Evolutionary conservation across 805 yeast genomes (phyloP).

Genomic region (Wickerhamiella shivajii): DNA sequence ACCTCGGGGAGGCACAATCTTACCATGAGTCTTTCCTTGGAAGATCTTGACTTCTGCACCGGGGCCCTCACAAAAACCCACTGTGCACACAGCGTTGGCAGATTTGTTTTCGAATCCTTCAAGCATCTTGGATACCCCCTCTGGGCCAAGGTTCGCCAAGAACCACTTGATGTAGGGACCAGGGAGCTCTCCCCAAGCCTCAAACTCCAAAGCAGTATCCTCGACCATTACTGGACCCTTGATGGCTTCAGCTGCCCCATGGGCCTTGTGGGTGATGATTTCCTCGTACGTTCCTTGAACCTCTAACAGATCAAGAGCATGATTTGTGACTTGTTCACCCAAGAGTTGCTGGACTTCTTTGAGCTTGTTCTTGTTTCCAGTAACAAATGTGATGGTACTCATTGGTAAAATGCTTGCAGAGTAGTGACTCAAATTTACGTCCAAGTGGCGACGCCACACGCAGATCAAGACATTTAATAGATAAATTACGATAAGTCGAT

Average conservation of each 20-base stretch:
- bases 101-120: conserved; percentile 68
- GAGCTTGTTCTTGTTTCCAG: conserved; percentile 82
- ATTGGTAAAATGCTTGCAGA: too few species aligned
- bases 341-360: conserved; percentile 72
- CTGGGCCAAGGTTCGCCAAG: conserved; percentile 55
- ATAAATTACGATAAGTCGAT: conserved; percentile 19
- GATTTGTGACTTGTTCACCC: conserved; percentile 36
- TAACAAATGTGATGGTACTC: conserved; percentile 46
- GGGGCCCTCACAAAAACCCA: conserved; percentile 79
- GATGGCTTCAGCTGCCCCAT: conserved; percentile 47
- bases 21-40: conserved; percentile 74
- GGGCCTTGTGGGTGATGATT: conserved; percentile 68
- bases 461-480: not conserved
- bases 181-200: conserved; percentile 71
- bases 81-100: conserved; percentile 83
- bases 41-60: conserved; percentile 58
- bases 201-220: conserved; percentile 81
- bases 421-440: too few species aligned
- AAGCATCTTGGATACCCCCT: conserved; percentile 63
- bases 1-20: conserved; percentile 64
- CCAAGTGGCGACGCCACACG: too few species aligned
- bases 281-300: conserved; percentile 77
- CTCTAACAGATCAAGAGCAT: conserved; percentile 71
- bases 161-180: conserved; percentile 97
- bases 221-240: conserved; percentile 84